Percentiles rank a stretch among this genome's conserved stretches.
Conservation (phyloP, 495 filamentous ascomycete genomes). For the Xylaria grammica region DNA sequence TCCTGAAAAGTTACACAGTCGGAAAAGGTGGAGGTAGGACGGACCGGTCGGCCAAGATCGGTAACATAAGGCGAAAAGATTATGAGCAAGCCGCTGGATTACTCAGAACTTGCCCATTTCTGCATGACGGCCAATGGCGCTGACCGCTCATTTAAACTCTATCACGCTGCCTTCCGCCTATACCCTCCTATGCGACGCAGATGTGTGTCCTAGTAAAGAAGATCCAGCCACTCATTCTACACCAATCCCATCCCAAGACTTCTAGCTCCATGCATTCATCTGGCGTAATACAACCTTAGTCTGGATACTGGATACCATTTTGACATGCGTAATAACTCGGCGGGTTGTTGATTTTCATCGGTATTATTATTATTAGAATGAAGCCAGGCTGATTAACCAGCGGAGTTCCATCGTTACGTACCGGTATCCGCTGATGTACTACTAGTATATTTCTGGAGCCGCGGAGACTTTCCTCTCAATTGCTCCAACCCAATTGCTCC, state of each 20-base stretch:
- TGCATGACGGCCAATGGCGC: background rate
- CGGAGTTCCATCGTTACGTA: background rate
- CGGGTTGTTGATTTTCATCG: background rate
- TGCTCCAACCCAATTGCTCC: background rate
- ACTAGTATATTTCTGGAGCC: background rate
- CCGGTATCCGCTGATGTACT: background rate
- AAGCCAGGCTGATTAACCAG: background rate
- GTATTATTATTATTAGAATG: conserved; percentile 17
- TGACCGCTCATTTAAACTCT: conserved; percentile 15
- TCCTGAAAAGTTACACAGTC: conserved; percentile 12
- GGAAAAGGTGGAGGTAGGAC: background rate
- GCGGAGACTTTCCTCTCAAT: background rate
- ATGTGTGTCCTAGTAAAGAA: background rate
- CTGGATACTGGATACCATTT: conserved; percentile 5
- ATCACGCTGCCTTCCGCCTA: conserved; percentile 1
- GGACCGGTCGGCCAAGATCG: conserved; percentile 2
- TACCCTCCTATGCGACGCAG: background rate
- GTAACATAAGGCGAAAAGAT: conserved; percentile 20
- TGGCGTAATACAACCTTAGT: background rate
- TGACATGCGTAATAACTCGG: background rate
- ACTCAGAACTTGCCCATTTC: background rate
- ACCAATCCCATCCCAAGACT: background rate
- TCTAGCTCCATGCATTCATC: background rate
- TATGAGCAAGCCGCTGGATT: background rate
- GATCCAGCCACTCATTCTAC: background rate